These are phyloP conservation scores for Parascedosporium putredinis DNA, from an alignment of 2,329 filamentous ascomycete genomes.

Conservation along the genomic window DNA sequence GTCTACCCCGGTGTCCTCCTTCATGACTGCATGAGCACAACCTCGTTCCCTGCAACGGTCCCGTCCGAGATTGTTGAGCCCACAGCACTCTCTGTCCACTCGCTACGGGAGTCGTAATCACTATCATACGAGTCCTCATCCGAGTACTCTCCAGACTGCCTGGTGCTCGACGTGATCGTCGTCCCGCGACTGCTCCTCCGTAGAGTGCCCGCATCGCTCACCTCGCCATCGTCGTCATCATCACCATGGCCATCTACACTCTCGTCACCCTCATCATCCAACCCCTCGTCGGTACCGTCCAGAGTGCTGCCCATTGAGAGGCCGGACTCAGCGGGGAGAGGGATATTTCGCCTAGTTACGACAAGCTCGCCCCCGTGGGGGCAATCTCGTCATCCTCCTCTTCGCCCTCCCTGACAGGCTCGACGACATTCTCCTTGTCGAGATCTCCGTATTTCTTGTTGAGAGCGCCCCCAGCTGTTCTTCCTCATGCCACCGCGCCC, in stretches of 20 bases:
- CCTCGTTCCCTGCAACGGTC: constrained; percentile 13
- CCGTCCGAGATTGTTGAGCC: constrained; percentile 18
- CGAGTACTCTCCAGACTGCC: constrained; percentile 27
- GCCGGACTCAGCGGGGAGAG: constrained; percentile 4
- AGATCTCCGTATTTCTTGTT: constrained; percentile 39
- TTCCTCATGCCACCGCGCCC: constrained; percentile 43
- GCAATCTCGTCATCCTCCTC: constrained; percentile 11
- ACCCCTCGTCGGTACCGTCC: constrained; percentile 11
- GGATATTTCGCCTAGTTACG: not conserved
- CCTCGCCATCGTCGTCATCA: constrained; percentile 23
- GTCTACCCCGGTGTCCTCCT: constrained; percentile 13
- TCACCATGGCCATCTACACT: constrained; percentile 10
- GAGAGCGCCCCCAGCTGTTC: constrained; percentile 53
- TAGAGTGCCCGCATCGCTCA: constrained; percentile 41
- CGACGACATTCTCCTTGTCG: constrained; percentile 56
- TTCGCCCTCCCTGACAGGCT: constrained; percentile 48
- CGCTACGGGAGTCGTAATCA: constrained; percentile 27
- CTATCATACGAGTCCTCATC: constrained; percentile 17
- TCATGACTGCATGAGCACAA: constrained; percentile 10
- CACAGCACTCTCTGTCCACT: constrained; percentile 37
- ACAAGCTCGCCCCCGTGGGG: constrained; percentile 1
- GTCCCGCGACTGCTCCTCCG: constrained; percentile 37
- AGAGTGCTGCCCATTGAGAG: constrained; percentile 9
- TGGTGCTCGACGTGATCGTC: constrained; percentile 29
- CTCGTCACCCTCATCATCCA: constrained; percentile 1